These are phyloP conservation scores for Mycena pura DNA, from an alignment of 768 basidiomycete genomes.

Conservation along the genomic window DNA sequence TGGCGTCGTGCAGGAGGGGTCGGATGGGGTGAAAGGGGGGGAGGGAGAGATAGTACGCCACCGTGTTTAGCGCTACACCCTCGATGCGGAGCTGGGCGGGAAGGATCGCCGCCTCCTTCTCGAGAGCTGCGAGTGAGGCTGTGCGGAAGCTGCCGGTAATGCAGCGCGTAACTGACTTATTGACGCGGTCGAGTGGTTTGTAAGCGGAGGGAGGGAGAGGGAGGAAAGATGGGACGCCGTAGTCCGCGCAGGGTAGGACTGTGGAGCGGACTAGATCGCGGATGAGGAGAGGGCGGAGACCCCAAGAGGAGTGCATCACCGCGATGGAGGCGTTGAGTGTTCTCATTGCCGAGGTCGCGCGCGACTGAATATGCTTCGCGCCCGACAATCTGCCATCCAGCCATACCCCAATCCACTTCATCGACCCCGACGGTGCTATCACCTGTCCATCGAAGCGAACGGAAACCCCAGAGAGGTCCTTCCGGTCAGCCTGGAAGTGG, in stretches of 20 bases:
- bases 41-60: no score
- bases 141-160: no score
- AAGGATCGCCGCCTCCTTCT: no score
- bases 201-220: conserved; percentile 38
- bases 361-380: background rate
- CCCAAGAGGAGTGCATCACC: background rate
- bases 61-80: no score
- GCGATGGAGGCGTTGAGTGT: background rate
- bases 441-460: background rate
- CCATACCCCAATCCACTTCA: background rate
- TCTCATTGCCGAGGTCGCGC: background rate
- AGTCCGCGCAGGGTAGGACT: background rate
- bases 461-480: background rate
- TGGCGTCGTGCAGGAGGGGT: no score
- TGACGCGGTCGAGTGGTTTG: no score
- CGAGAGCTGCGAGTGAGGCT: no score
- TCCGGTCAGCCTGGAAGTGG: background rate
- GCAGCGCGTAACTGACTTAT: no score
- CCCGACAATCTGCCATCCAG: no score
- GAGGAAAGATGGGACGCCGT: background rate
- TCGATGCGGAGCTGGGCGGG: no score
- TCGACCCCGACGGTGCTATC: background rate
- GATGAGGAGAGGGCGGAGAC: background rate
- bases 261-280: background rate
- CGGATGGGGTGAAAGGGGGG: no score